Conservation (phyloP, 2,329 filamentous ascomycete species). For the Cladosporium colombiae region DNA sequence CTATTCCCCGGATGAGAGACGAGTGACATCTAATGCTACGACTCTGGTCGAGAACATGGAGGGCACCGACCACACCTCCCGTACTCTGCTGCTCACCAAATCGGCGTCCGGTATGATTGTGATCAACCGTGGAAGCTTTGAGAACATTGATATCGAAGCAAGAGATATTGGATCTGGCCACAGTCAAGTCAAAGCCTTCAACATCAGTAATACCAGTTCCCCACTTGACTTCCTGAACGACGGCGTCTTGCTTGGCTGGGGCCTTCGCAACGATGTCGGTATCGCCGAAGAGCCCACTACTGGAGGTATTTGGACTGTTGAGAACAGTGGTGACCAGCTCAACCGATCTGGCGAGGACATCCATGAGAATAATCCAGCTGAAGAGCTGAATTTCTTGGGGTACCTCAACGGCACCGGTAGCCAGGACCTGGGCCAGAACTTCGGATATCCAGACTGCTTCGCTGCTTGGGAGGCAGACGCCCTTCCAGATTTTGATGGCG, state of each 20-base stretch:
- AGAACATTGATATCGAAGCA: conserved; percentile 62
- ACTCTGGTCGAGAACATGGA: conserved; percentile 65
- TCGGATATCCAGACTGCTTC: conserved; percentile 72
- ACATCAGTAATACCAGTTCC: conserved; percentile 41
- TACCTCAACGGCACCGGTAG: conserved; percentile 54
- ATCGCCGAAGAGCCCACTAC: conserved; percentile 61
- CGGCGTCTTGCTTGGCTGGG: conserved; percentile 61
- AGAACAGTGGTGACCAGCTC: conserved; percentile 70
- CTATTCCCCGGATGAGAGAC: conserved; percentile 53
- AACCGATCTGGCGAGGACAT: conserved; percentile 32
- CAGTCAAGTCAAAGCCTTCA: conserved; percentile 67
- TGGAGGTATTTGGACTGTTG: conserved; percentile 59
- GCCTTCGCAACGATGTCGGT: conserved; percentile 71
- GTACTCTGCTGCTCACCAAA: conserved; percentile 65
- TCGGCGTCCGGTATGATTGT: conserved; percentile 59
- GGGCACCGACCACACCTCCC: conserved; percentile 61
- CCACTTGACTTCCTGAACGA: conserved; percentile 54
- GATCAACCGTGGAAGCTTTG: conserved; percentile 64
- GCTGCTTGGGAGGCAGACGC: conserved; percentile 61
- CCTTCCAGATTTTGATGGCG: conserved; percentile 49
- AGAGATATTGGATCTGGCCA: conserved; percentile 56
- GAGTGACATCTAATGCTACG: conserved; percentile 49
- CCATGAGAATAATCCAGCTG: conserved; percentile 47
- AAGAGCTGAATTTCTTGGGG: conserved; percentile 73
- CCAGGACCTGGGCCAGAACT: conserved; percentile 55